Base-by-base conservation (phyloP, 2,329 filamentous ascomycete genomes). In the Dactylellina sp. region DNA sequence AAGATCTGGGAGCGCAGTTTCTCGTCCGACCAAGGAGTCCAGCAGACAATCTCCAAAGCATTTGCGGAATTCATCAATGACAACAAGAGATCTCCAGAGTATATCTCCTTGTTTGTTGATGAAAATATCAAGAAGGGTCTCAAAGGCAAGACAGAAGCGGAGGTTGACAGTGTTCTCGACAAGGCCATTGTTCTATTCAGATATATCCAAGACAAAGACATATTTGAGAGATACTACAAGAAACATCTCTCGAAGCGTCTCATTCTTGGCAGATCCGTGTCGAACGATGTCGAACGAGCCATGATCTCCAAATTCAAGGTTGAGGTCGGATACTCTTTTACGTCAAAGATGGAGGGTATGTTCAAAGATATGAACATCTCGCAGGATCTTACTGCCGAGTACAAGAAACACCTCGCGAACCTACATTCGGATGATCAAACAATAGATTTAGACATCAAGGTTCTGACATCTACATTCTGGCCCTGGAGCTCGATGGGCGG, bases 261-360 rank as follows among this genome's bases (percentile, higher is more conserved):
- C 44, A 84, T 99, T 16, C 91, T 95, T 82, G 91, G 90, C 80
- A 96, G 95, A 78, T 94, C 92, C 0, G 89, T 96, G 77, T 96
- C 91, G 80, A 89, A 92, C 76, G 94, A 97, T 79, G 92, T 93
- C 0, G 95, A 99, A 82, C 93, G 94, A 80, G 90, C 95, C 79
- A 96, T 99, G 87, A 95, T 99, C 59, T 90, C 89, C 0, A 91
- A 94, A 76, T 97, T 99, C 93, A 98, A 97, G 85, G 88, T 95
- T 79, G 94, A 97, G 80, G 88, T 98, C 59, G 95, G 95, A 40
- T 96, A 96, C 80, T 89, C 93, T 77, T 98, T 98, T 80, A 98
- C 95, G 0, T 85, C 88, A 79, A 96, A 96, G 80, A 88, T 99
- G 47, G 95, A 99, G 80, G 91, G 93, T 76, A 98, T 99, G 93